Percentiles rank a stretch among this genome's conserved stretches.
Evolutionary conservation across 139 green algal genomes (phyloP).

Genomic region (Chara braunii): DNA sequence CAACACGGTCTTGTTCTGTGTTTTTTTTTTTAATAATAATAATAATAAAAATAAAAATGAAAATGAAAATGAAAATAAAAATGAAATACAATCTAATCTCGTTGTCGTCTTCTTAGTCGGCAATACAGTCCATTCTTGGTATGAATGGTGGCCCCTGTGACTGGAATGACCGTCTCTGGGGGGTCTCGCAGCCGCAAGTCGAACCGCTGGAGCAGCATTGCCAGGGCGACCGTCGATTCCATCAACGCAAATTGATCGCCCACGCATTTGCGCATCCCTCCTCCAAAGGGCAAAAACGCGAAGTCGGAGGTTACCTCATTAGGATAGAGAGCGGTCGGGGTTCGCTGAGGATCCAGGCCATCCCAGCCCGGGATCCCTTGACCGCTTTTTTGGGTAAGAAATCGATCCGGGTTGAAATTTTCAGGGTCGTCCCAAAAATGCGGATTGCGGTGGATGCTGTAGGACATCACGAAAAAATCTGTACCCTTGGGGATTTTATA

Average conservation of each 20-base stretch:
- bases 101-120: background rate
- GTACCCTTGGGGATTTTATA: slow-evolving; percentile 83
- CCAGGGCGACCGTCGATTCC: slow-evolving; percentile 71
- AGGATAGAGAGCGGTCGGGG: slow-evolving; percentile 70
- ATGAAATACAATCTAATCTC: background rate
- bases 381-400: slow-evolving; percentile 46
- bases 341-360: slow-evolving; percentile 59
- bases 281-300: slow-evolving; percentile 95
- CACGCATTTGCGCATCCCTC: slow-evolving; percentile 89
- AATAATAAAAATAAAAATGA: too few species aligned
- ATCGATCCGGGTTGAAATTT: slow-evolving; percentile 81
- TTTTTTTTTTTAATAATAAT: too few species aligned
- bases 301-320: slow-evolving; percentile 93
- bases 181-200: slow-evolving; percentile 57
- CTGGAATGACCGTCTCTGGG: slow-evolving; percentile 66
- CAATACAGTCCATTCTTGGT: slow-evolving; percentile 76
- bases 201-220: slow-evolving; percentile 75
- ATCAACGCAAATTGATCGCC: slow-evolving; percentile 98
- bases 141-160: slow-evolving; percentile 94
- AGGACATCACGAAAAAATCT: slow-evolving; percentile 93
- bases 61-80: too few species aligned
- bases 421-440: slow-evolving; percentile 90
- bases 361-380: slow-evolving; percentile 56
- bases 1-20: too few species aligned
- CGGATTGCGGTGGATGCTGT: slow-evolving; percentile 94